Conservation (phyloP, 23 red algal species). For the Gracilariopsis chorda region DNA sequence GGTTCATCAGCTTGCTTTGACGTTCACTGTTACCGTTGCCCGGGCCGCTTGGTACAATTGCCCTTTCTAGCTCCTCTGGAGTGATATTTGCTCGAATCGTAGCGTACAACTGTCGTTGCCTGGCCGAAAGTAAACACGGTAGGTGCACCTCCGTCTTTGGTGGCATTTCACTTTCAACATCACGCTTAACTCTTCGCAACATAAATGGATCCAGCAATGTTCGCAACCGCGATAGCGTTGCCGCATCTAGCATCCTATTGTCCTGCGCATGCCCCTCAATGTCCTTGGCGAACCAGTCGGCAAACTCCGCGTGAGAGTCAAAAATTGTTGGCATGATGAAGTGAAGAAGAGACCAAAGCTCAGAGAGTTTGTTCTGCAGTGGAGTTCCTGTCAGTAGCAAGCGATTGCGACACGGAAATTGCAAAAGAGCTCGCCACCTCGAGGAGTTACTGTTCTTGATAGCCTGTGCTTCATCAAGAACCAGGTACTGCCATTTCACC, state of each 20-base stretch:
- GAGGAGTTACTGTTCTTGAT: conserved; percentile 98
- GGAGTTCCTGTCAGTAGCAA: conserved; percentile 97
- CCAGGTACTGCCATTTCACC: conserved; percentile 96
- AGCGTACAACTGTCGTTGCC: conserved; percentile 85
- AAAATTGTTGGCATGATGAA: conserved; percentile 99
- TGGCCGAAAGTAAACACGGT: conserved; percentile 64
- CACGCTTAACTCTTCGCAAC: conserved; percentile 90
- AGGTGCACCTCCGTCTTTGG: conserved; percentile 93
- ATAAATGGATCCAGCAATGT: conserved; percentile 95
- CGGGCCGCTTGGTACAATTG: conserved; percentile 61
- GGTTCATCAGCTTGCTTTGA: conserved; percentile 91
- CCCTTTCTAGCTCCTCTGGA: conserved; percentile 56
- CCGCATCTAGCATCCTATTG: conserved; percentile 66
- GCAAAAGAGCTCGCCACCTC: conserved; percentile 79
- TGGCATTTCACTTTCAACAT: conserved; percentile 97
- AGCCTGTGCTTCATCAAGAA: conserved; percentile 97
- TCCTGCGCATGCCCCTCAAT: conserved; percentile 88
- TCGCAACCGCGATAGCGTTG: conserved; percentile 70
- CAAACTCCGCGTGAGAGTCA: conserved; percentile 96
- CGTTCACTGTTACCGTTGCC: conserved; percentile 54
- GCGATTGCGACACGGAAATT: conserved; percentile 89
- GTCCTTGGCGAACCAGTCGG: conserved; percentile 95
- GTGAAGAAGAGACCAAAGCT: conserved; percentile 98
- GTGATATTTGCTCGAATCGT: conserved; percentile 87
- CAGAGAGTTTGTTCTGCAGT: conserved; percentile 97